Percentiles rank a stretch among this genome's conserved stretches.
Evolutionary conservation across 1,284 basidiomycete genomes (phyloP).

Genomic region (Volvariella volvacea): DNA sequence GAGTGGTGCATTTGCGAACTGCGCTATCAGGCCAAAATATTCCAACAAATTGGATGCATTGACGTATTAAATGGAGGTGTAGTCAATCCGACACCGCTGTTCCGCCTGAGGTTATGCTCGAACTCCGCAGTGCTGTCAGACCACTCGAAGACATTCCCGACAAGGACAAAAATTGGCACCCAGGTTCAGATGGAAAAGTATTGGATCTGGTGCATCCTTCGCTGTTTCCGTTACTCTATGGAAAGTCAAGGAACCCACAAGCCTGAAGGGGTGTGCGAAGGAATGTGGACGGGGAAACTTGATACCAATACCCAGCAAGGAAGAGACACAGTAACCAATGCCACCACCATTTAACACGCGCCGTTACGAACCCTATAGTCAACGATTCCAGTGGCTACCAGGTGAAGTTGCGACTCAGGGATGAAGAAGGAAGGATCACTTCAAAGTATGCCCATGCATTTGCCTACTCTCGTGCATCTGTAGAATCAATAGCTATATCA

Average conservation of each 20-base stretch:
- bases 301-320: slow-evolving; percentile 10
- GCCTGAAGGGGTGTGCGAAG: slow-evolving; percentile 13
- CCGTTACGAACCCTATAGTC: slow-evolving; percentile 10
- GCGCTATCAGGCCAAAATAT: slow-evolving; percentile 13
- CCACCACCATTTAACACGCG: no score
- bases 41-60: slow-evolving; percentile 9
- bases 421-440: slow-evolving; percentile 7
- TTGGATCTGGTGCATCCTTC: slow-evolving; percentile 39
- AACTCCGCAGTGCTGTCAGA: slow-evolving; percentile 11
- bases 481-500: slow-evolving; percentile 20
- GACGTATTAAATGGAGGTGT: slow-evolving; percentile 17
- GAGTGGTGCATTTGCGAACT: slow-evolving; percentile 17
- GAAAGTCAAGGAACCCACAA: slow-evolving; percentile 11
- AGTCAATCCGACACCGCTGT: slow-evolving; percentile 21
- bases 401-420: slow-evolving; percentile 12
- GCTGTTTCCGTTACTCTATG: slow-evolving; percentile 35
- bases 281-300: slow-evolving; percentile 14
- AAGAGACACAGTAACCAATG: neutral
- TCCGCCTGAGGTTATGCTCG: slow-evolving; percentile 12
- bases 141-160: slow-evolving; percentile 30
- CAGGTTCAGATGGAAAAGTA: slow-evolving; percentile 29
- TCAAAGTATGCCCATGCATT: neutral
- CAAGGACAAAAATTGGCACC: slow-evolving; percentile 21
- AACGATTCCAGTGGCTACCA: slow-evolving; percentile 26
- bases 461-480: neutral